phyloP scores from a whole-genome alignment of 2,329 filamentous ascomycete species.

The Allantophomopsis cytisporea region DNA sequence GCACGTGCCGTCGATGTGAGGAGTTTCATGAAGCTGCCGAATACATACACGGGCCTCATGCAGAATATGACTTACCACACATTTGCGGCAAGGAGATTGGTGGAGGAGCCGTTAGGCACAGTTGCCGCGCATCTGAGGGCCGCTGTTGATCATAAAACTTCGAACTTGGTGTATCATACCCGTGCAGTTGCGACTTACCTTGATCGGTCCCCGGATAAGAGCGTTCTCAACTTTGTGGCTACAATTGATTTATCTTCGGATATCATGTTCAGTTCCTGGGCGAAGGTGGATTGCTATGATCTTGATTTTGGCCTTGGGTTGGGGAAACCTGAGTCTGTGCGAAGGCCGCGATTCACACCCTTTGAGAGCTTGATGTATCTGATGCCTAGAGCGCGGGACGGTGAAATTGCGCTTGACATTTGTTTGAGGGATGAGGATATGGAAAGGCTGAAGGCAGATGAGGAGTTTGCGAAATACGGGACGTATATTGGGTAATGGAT shows the following conservation, averaged over 20 bases:
- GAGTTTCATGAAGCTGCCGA: conserved; percentile 22
- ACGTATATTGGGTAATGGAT: neutral
- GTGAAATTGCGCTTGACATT: conserved; percentile 3
- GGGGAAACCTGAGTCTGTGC: conserved; percentile 3
- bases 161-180: conserved; percentile 20
- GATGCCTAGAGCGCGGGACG: conserved; percentile 3
- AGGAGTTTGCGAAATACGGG: neutral
- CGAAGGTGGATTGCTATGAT: conserved; percentile 21
- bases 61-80: conserved; percentile 31
- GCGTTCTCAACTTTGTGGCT: conserved; percentile 18
- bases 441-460: conserved; percentile 2
- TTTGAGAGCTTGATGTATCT: conserved; percentile 6
- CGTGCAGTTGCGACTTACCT: conserved; percentile 28
- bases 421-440: conserved; percentile 5
- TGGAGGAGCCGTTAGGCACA: conserved; percentile 18
- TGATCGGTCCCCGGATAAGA: conserved; percentile 20
- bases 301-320: conserved; percentile 4
- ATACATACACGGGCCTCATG: conserved; percentile 30
- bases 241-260: conserved; percentile 24
- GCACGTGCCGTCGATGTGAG: conserved; percentile 35
- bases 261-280: conserved; percentile 41
- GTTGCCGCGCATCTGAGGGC: conserved; percentile 25
- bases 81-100: conserved; percentile 15
- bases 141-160: conserved; percentile 20
- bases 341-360: conserved; percentile 3